phyloP scores from a whole-genome alignment of 768 basidiomycete species.

The Lactarius deliciosus region DNA sequence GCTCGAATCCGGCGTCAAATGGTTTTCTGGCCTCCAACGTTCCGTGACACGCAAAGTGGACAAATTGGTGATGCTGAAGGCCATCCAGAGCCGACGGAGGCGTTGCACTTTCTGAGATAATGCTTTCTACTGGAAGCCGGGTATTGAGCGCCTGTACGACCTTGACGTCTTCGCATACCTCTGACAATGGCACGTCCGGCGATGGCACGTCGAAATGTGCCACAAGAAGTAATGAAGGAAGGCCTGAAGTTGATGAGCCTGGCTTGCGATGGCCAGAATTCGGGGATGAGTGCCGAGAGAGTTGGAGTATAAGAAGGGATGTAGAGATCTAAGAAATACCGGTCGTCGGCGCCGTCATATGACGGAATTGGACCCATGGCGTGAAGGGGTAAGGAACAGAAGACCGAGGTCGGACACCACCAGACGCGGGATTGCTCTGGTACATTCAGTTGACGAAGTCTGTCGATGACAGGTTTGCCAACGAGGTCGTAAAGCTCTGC shows the following conservation, averaged over 20 bases:
- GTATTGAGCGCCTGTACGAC: not conserved
- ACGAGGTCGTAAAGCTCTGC: not conserved
- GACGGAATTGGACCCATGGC: not conserved
- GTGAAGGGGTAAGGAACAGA: not conserved
- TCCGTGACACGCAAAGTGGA: constrained; percentile 2
- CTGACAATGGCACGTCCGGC: not conserved
- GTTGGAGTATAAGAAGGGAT: not conserved
- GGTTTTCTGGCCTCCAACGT: not conserved
- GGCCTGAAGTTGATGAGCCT: not conserved
- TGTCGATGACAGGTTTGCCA: not conserved
- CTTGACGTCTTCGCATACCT: not conserved
- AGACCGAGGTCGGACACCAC: not conserved
- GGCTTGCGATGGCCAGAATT: not conserved
- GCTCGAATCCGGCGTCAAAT: not conserved
- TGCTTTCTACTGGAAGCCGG: not conserved
- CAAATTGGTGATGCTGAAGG: constrained; percentile 1
- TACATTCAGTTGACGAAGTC: not conserved
- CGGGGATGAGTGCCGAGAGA: not conserved
- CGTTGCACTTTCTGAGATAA: constrained; percentile 1
- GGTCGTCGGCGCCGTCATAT: not conserved
- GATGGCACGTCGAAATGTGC: not conserved
- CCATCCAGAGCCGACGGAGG: not conserved
- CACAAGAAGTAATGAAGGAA: not conserved
- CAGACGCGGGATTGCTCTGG: not conserved
- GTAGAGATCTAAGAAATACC: not conserved